Evolutionary conservation across 202 grass and related monocot genomes (phyloP).

Genomic region (Saccharum hybrid): DNA sequence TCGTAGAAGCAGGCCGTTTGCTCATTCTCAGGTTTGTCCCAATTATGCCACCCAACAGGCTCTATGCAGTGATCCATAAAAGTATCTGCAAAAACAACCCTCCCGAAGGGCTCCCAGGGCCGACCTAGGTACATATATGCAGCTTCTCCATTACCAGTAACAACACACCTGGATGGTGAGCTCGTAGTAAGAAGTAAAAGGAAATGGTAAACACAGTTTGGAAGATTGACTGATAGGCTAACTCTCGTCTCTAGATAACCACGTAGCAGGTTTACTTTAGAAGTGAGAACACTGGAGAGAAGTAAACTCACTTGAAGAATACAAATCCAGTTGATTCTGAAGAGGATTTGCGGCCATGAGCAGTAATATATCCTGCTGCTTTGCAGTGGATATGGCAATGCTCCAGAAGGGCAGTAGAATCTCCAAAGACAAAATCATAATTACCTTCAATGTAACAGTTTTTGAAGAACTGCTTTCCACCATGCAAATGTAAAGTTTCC

Average conservation of each 20-base stretch:
- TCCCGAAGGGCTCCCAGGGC: conserved; percentile 81
- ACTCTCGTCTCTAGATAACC: neutral
- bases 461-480: conserved; percentile 84
- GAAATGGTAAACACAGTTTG: conserved; percentile 7
- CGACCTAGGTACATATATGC: conserved; percentile 74
- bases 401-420: conserved; percentile 82
- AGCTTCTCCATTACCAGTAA: conserved; percentile 79
- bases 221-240: neutral
- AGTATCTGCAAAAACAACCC: conserved; percentile 83
- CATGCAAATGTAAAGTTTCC: conserved; percentile 89
- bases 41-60: conserved; percentile 68
- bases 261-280: neutral
- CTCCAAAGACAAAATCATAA: conserved; percentile 88
- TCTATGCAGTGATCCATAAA: conserved; percentile 87
- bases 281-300: conserved; percentile 1
- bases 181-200: neutral
- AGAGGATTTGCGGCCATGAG: conserved; percentile 81
- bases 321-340: conserved; percentile 86
- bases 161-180: conserved; percentile 64
- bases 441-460: conserved; percentile 92
- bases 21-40: conserved; percentile 63
- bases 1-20: conserved; percentile 65
- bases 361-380: conserved; percentile 74
- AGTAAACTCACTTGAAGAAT: conserved; percentile 69
- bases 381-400: conserved; percentile 96